Percentiles rank a stretch among this genome's conserved stretches.
Conservation (phyloP, 495 filamentous ascomycete species). For the Endocarpon pusillum region DNA sequence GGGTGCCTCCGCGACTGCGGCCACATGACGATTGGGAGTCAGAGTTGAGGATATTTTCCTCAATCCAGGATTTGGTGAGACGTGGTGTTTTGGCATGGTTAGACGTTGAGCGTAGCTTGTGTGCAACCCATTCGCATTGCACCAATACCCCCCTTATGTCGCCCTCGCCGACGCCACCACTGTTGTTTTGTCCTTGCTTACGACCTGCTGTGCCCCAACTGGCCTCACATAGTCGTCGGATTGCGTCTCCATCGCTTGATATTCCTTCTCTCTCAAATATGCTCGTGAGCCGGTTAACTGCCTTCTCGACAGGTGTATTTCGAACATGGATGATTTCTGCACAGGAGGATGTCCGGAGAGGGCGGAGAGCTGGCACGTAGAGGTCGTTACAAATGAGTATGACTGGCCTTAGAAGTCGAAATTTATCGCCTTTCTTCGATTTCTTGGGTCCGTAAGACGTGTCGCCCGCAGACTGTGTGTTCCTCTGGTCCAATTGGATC, state of each 20-base stretch:
- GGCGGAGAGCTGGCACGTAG: conserved; percentile 80
- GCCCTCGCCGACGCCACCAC: conserved; percentile 52
- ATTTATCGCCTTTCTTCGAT: conserved; percentile 60
- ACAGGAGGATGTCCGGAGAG: conserved; percentile 57
- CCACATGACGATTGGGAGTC: conserved; percentile 59
- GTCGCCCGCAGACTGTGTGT: conserved; percentile 29
- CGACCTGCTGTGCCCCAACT: conserved; percentile 70
- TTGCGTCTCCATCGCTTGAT: conserved; percentile 68
- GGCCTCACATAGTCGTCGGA: conserved; percentile 77
- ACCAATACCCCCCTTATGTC: conserved; percentile 89
- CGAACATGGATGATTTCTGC: conserved; percentile 90
- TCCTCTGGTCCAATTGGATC: conserved; percentile 69
- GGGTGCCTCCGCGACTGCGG: conserved; percentile 57
- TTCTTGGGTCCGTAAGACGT: conserved; percentile 30
- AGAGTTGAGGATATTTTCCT: conserved; percentile 53
- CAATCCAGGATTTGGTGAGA: conserved; percentile 71
- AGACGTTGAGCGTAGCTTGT: conserved; percentile 37
- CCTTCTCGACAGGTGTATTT: conserved; percentile 70
- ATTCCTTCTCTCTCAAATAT: conserved; percentile 82
- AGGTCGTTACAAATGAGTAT: conserved; percentile 95
- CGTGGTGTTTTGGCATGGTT: conserved; percentile 25
- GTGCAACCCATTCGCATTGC: conserved; percentile 85
- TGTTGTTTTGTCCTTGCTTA: conserved; percentile 33
- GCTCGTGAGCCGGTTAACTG: conserved; percentile 61
- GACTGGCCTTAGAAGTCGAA: conserved; percentile 69